phyloP scores from a whole-genome alignment of 2,329 filamentous ascomycete genomes.

The Hirsutella rhossiliensis region DNA sequence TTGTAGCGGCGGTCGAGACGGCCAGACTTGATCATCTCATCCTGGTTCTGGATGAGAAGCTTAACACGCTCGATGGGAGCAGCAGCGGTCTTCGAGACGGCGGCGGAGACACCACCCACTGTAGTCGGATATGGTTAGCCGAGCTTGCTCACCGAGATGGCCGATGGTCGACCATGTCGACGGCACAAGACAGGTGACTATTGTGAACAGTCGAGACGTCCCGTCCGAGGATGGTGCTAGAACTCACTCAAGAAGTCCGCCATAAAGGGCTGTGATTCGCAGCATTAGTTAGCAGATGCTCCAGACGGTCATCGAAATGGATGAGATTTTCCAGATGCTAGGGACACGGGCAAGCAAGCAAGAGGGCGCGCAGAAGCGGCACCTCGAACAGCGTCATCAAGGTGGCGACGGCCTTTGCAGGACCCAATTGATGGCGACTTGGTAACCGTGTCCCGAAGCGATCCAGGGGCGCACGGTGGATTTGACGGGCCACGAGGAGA shows the following conservation, averaged over 20 bases:
- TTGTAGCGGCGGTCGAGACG: conserved; percentile 96
- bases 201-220: background rate
- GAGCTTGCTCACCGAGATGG: background rate
- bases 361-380: background rate
- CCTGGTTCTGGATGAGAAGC: conserved; percentile 99
- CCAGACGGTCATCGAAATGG: background rate
- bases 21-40: conserved; percentile 99
- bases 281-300: conserved; percentile 21
- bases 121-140: conserved; percentile 13
- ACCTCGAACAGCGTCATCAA: background rate
- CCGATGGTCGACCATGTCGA: too few species aligned
- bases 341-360: background rate
- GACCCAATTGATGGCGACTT: conserved; percentile 9
- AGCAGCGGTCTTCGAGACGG: conserved; percentile 99
- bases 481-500: conserved; percentile 9
- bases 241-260: conserved; percentile 98
- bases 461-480: conserved; percentile 13
- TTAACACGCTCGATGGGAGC: conserved; percentile 99
- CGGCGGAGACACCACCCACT: conserved; percentile 99
- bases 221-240: background rate
- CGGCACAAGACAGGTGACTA: background rate
- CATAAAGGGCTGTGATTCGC: conserved; percentile 64
- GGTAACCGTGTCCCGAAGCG: conserved; percentile 4
- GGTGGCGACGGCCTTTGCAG: background rate
- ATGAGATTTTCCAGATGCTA: conserved; percentile 4